Base-by-base conservation (phyloP, 2,329 filamentous ascomycete genomes). In the Fusarium sublunatum region DNA sequence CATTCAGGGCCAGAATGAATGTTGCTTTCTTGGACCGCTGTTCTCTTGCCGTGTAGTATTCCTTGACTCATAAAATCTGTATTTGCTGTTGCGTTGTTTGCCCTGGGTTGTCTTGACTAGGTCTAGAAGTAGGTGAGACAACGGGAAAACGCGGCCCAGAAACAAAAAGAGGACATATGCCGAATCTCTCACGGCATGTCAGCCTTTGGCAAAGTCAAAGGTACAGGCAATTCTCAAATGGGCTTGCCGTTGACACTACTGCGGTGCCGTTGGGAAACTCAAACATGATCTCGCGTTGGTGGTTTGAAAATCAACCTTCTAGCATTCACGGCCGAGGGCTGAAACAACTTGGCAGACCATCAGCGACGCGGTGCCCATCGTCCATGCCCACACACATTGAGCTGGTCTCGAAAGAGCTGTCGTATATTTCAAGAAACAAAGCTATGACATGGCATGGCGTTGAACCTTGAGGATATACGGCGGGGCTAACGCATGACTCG, bases 401-500 rank as follows among this genome's bases (percentile, higher is more conserved):
- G 31, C 31, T 13, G 31, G 39, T 39, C 55, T 60, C n/a, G 41
- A 34, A 54, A 12, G 41, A 31, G 31, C 48, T 39, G 35, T 44
- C 36, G 35, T 46, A 34, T 56, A 43, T 44, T 44, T 29, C 7
- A 53, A 58, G 43, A 64, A 58, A 38, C 38, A 32, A 59, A 47
- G 56, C 32, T 31, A 46, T 40, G 32, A 43, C 38, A 36, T 46
- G 40, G 40, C 53, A 50, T 41, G 42, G 46, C 32, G 34, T 29
- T 49, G 42, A 32, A 32, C 40, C 34, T 25, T 19, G 15, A 48
- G 24, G 31, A 48, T 44, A 50, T 26, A 28, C 36, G 22, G 31
- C 45, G 45, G 48, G 53, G 46, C 39, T 24, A 26, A 29, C 35
- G 34, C 53, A 65, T 67, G 64, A 68, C 64, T 67, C 61, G 64